A percentile compares a stretch with the other conserved stretches of the same genome.
Conservation (phyloP, 495 filamentous ascomycete species). For the Cercophora samala region DNA sequence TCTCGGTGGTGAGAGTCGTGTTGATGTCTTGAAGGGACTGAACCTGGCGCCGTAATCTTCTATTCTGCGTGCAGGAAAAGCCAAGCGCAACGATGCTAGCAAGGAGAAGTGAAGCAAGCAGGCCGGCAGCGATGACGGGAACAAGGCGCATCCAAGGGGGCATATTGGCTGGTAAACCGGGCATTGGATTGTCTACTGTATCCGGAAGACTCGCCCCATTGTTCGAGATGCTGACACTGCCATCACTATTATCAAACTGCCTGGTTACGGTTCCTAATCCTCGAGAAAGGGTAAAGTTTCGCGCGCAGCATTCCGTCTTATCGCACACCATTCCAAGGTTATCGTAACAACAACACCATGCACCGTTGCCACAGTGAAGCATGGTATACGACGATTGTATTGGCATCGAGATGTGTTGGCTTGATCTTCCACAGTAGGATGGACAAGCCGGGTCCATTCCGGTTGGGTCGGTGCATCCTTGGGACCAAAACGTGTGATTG, state of each 20-base stretch:
- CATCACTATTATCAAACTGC: slow-evolving; percentile 19
- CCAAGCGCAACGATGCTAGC: slow-evolving; percentile 15
- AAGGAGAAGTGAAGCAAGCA: slow-evolving; percentile 18
- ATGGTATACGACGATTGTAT: slow-evolving; percentile 27
- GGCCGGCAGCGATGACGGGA: slow-evolving; percentile 13
- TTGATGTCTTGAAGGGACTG: slow-evolving; percentile 13
- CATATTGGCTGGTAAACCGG: neutral
- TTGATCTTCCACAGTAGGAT: slow-evolving; percentile 27
- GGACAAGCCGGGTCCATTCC: slow-evolving; percentile 33
- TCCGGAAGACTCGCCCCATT: neutral
- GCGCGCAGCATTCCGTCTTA: slow-evolving; percentile 25
- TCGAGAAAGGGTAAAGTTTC: slow-evolving; percentile 25
- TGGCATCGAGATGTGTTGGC: slow-evolving; percentile 19
- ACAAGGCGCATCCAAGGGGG: slow-evolving; percentile 13
- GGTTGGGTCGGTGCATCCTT: slow-evolving; percentile 33
- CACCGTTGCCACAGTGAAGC: slow-evolving; percentile 23
- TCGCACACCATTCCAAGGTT: slow-evolving; percentile 24
- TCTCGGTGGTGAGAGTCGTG: neutral
- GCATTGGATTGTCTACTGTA: neutral
- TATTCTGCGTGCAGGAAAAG: slow-evolving; percentile 20
- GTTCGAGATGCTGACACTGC: neutral
- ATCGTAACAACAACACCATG: slow-evolving; percentile 34
- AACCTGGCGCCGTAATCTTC: slow-evolving; percentile 18
- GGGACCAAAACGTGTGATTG: slow-evolving; percentile 30
- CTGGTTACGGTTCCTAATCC: slow-evolving; percentile 18